Evolutionary conservation across 257 asterid species (phyloP), one percentile per base, ranked within the genome.

Genomic region (Orobanche coerulescens): DNA sequence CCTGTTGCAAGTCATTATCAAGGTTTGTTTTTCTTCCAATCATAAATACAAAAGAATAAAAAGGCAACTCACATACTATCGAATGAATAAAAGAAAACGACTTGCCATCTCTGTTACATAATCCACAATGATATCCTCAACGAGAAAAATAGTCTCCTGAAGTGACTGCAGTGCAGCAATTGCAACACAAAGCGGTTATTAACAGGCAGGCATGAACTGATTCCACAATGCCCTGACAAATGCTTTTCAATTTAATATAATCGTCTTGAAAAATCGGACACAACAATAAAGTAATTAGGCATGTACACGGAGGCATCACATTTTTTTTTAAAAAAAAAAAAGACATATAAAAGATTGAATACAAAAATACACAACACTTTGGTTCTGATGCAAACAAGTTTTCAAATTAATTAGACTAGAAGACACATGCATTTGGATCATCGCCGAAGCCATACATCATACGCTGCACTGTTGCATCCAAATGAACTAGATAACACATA

Each of bases 361-460:
- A 15, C 54, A 18, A 24, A n/a, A n/a, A n/a, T n/a, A n/a, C n/a
- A n/a, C n/a, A n/a, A n/a, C n/a, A n/a, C n/a, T n/a, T n/a, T n/a
- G n/a, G n/a, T n/a, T n/a, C n/a, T n/a, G n/a, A n/a, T n/a, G n/a
- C n/a, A 46, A 14, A 39, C 31, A 22, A 23, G 33, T 19, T 14
- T 24, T n/a, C 59, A 42, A n/a, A n/a, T n/a, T n/a, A 18, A 70
- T 5, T 42, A 43, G 36, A 15, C 15, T 6, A 11, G 28, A 25
- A 31, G 49, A 58, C 90, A n/a, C n/a, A 15, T 80, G 88, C 96
- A 61, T 89, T 88, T 64, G 72, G 70, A 62, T 86, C 98, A 78
- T 92, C 95, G 1, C 95, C 95, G 4, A 82, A 88, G 63, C 98
- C 98, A 68, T 84, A 86, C 95, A 92, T 88, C 97, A 92, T 92